These are phyloP conservation scores for Ceratobasidium sp. DNA, from an alignment of 1,284 basidiomycete species.

Conservation along the genomic window DNA sequence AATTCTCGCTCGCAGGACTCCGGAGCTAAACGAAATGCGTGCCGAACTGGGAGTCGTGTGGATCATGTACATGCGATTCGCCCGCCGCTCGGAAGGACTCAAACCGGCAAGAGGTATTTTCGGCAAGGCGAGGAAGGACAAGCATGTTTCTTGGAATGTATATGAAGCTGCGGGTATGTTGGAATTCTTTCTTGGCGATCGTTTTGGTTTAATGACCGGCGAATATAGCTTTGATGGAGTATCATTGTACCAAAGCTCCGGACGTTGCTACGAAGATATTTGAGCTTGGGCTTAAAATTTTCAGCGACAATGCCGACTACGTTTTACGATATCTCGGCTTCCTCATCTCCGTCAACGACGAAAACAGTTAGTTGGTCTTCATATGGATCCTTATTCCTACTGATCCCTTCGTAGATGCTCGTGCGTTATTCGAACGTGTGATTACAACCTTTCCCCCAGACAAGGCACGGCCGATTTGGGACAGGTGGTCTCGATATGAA, in stretches of 20 bases:
- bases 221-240: constrained; percentile 88
- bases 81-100: constrained; percentile 84
- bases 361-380: constrained; percentile 77
- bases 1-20: constrained; percentile 56
- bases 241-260: constrained; percentile 90
- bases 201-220: not conserved
- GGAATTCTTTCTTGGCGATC: not conserved
- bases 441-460: constrained; percentile 84
- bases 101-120: constrained; percentile 86
- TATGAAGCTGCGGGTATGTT: constrained; percentile 89
- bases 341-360: constrained; percentile 94
- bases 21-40: constrained; percentile 63
- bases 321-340: constrained; percentile 92
- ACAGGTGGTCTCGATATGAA: constrained; percentile 95
- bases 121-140: constrained; percentile 85
- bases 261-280: constrained; percentile 92
- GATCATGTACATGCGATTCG: constrained; percentile 94
- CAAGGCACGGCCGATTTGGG: constrained; percentile 89
- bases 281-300: constrained; percentile 91
- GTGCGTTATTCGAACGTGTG: constrained; percentile 93
- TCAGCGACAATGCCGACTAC: constrained; percentile 86
- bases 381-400: constrained; percentile 11
- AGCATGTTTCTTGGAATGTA: constrained; percentile 90
- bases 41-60: constrained; percentile 66
- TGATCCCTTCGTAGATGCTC: constrained; percentile 76